These are phyloP conservation scores for Pythium brachiatum DNA, from an alignment of 352 stramenopile species.

Conservation along the genomic window DNA sequence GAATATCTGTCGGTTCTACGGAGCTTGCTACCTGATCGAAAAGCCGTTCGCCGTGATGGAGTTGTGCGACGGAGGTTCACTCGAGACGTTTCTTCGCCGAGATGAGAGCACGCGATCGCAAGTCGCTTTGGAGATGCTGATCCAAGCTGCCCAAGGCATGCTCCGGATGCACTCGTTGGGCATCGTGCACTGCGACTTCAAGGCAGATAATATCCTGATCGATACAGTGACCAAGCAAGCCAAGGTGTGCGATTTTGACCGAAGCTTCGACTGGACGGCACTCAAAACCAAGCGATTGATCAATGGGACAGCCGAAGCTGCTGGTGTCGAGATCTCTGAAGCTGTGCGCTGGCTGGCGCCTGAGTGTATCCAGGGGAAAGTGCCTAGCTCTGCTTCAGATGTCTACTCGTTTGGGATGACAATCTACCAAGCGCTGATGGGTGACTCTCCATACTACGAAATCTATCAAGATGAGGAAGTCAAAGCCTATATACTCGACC, in stretches of 20 bases:
- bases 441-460: conserved; percentile 9
- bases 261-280: conserved; percentile 8
- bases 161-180: neutral
- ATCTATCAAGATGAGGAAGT: conserved; percentile 1
- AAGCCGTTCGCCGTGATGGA: conserved; percentile 13
- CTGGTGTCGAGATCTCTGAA: conserved; percentile 12
- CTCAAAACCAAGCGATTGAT: neutral
- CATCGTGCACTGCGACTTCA: conserved; percentile 14
- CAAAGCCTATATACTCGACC: neutral
- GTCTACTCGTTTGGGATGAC: conserved; percentile 29
- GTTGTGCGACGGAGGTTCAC: conserved; percentile 3
- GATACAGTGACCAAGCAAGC: neutral
- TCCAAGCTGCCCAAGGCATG: neutral
- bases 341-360: conserved; percentile 14
- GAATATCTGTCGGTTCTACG: conserved; percentile 10
- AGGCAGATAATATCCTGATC: conserved; percentile 6
- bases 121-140: neutral
- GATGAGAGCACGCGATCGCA: neutral
- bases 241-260: conserved; percentile 7
- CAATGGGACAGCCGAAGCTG: neutral
- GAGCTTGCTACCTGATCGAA: neutral
- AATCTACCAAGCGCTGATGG: conserved; percentile 18
- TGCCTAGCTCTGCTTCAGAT: conserved; percentile 18
- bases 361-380: conserved; percentile 16
- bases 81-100: neutral